Evolutionary conservation across 2,329 filamentous ascomycete genomes (phyloP).

Genomic region (Eutypa lata): DNA sequence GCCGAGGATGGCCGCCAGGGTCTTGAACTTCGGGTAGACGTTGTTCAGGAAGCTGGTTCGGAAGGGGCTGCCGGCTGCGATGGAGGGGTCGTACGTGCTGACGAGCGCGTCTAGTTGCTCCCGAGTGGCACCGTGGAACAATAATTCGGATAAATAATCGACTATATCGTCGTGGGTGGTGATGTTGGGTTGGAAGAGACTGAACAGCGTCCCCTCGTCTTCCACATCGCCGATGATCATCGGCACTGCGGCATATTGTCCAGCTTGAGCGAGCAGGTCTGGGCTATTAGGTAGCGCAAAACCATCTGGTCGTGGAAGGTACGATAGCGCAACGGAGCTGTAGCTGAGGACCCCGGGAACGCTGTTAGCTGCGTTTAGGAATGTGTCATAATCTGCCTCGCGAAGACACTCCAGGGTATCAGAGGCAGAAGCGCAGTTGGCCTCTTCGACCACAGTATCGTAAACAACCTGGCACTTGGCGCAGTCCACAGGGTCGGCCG

Average conservation of each 20-base stretch:
- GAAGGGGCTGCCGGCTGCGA: constrained; percentile 66
- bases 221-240: constrained; percentile 73
- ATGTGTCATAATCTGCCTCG: constrained; percentile 51
- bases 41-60: constrained; percentile 66
- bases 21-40: constrained; percentile 74
- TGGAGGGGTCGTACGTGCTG: constrained; percentile 56
- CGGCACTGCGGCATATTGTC: constrained; percentile 57
- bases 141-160: constrained; percentile 57
- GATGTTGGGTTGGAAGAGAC: constrained; percentile 66
- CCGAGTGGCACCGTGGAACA: constrained; percentile 56
- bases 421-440: constrained; percentile 56
- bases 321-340: constrained; percentile 66
- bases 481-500: constrained; percentile 62
- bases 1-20: constrained; percentile 70
- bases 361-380: constrained; percentile 65
- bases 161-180: constrained; percentile 57
- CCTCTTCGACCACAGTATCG: constrained; percentile 55
- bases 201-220: constrained; percentile 76
- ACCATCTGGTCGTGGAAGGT: constrained; percentile 72
- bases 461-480: constrained; percentile 64
- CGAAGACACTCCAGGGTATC: constrained; percentile 68
- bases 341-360: constrained; percentile 68
- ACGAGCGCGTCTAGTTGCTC: constrained; percentile 55
- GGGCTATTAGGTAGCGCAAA: constrained; percentile 59
- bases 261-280: constrained; percentile 50